Base-by-base conservation (phyloP, 768 basidiomycete genomes). In the Termitomyces heimii region DNA sequence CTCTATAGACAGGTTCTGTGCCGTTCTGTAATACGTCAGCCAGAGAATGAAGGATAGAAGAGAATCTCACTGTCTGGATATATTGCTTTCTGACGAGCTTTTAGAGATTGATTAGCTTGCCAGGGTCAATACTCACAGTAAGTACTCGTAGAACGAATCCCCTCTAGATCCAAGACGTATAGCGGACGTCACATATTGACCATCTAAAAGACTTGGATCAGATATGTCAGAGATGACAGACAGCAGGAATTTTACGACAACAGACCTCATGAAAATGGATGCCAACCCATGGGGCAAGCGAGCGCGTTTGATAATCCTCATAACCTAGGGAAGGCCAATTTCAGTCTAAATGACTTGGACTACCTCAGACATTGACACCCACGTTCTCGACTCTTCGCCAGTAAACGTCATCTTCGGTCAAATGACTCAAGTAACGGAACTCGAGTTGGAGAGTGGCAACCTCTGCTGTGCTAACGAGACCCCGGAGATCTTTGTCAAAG, bases 71-170 rank as follows among this genome's bases (percentile, higher is more conserved):
- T 45, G 93, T 94, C 68, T 93, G 92, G 1, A 94, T 68, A 66
- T 84, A 92, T 68, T 92, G 89, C 67, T 92, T 92, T 52, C 84
- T 82, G 54, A 14, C 6, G 24, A 31, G n/a, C 31, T 46, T 54
- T 34, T 18, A 53, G 35, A 61, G 31, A 52, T 50, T 29, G 8
- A 4, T 50, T 20, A 45, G 8, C 22, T 39, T 3, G 6, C 8
- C 31, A 22, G 20, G 37, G n/a, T 31, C 45, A 44, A 32, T 26
- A 12, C 77, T 73, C 60, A 90, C 88, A 94, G 66, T 16, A 94
- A 71, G 66, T 95, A 94, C 69, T 96, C 95, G 67, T 97, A 98
- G 72, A 86, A 98, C 2, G 92, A 94, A 69, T 98, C 95, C 31
- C 88, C 95, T 43, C 94, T 80, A 34, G 94, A 94, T 28, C 95